A percentile compares a stretch with the other conserved stretches of the same genome.
phyloP scores from a whole-genome alignment of 139 green algal species.

The Haematococcus lacustris region DNA sequence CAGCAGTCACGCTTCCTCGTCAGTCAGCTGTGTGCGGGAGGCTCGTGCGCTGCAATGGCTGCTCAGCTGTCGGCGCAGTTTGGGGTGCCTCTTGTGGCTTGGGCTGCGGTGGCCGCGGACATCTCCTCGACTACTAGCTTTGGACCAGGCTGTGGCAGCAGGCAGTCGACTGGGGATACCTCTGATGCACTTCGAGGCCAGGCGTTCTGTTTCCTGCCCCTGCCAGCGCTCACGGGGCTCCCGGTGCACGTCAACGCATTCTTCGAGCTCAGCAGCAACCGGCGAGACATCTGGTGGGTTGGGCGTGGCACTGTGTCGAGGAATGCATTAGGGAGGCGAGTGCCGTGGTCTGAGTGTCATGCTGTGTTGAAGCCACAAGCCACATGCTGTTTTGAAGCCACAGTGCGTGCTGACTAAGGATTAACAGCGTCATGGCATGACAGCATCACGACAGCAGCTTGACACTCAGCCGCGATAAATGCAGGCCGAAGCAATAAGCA shows the following conservation, averaged over 20 bases:
- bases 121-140: slow-evolving; percentile 20
- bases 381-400: no score
- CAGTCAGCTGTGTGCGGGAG: slow-evolving; percentile 32
- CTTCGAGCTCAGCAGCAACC: slow-evolving; percentile 63
- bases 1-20: slow-evolving; percentile 30
- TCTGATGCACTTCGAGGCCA: slow-evolving; percentile 10
- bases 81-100: slow-evolving; percentile 45
- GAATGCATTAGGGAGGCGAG: no score
- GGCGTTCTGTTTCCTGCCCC: slow-evolving; percentile 71
- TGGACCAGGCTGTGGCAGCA: no score
- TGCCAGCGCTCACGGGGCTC: slow-evolving; percentile 48
- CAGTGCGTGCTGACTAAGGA: no score
- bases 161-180: no score
- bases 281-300: slow-evolving; percentile 28
- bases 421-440: no score
- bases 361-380: no score
- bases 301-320: no score
- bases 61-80: slow-evolving; percentile 28
- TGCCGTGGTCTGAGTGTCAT: no score
- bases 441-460: no score
- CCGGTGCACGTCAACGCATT: slow-evolving; percentile 68
- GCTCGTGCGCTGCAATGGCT: slow-evolving; percentile 20
- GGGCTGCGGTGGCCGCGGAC: slow-evolving; percentile 55
- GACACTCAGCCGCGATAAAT: no score
- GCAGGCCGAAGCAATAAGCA: no score